These are phyloP conservation scores for Miscanthus lutarioriparius DNA, from an alignment of 176 grass and related monocot genomes.

Conservation along the genomic window DNA sequence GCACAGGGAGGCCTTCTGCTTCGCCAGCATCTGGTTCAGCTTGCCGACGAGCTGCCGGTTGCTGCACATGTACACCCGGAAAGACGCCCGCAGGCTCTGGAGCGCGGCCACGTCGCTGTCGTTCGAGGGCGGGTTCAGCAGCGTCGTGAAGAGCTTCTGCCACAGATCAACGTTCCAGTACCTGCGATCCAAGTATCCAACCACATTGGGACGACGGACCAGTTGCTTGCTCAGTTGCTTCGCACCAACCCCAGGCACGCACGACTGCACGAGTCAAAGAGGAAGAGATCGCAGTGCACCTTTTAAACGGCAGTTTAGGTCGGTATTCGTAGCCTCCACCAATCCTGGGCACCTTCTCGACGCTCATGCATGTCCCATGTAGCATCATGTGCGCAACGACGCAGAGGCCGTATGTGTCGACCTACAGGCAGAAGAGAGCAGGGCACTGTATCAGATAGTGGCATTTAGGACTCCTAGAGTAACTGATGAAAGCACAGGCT, in stretches of 20 bases:
- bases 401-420: conserved; percentile 76
- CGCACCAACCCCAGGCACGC: neutral
- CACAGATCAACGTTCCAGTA: conserved; percentile 83
- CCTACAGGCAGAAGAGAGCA: conserved; percentile 36
- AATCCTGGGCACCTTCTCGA: conserved; percentile 48
- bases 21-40: conserved; percentile 64
- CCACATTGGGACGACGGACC: neutral
- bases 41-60: conserved; percentile 55
- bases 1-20: conserved; percentile 76
- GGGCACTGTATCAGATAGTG: neutral
- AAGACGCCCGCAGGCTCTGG: conserved; percentile 56
- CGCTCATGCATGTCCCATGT: conserved; percentile 59
- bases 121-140: conserved; percentile 66
- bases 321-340: conserved; percentile 61
- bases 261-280: neutral
- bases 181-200: conserved; percentile 37
- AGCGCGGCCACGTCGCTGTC: conserved; percentile 59
- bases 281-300: conserved; percentile 38
- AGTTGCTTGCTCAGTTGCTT: neutral
- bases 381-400: conserved; percentile 95
- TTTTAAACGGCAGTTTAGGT: conserved; percentile 68
- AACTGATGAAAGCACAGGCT: neutral
- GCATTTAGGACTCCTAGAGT: neutral
- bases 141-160: conserved; percentile 64
- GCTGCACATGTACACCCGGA: conserved; percentile 67